Conservation (phyloP, 768 basidiomycete genomes). For the Russula sp. region DNA sequence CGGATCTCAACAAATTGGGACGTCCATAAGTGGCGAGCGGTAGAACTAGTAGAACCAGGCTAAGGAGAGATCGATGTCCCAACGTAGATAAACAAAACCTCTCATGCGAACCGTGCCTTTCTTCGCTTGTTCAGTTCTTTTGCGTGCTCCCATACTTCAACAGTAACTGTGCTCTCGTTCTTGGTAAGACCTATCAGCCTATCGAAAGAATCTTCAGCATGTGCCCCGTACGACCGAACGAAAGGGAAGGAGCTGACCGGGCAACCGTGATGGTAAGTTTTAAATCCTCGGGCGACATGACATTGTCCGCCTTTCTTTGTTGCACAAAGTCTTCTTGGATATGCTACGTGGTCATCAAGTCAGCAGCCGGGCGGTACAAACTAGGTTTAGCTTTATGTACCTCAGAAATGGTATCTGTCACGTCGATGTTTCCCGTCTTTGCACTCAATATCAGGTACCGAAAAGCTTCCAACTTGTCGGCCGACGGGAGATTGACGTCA, state of each 20-base stretch:
- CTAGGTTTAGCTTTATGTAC: conserved; percentile 32
- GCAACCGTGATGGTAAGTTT: conserved; percentile 63
- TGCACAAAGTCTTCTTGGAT: conserved; percentile 72
- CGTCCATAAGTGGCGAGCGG: conserved; percentile 25
- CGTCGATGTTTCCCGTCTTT: conserved; percentile 47
- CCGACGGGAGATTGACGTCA: conserved; percentile 40
- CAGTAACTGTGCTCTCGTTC: conserved; percentile 49
- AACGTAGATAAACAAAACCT: background rate
- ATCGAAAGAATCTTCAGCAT: conserved; percentile 16
- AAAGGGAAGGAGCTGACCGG: conserved; percentile 42
- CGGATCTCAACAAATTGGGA: conserved; percentile 44
- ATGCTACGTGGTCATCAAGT: conserved; percentile 37
- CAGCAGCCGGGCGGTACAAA: background rate
- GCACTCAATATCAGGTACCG: conserved; percentile 57
- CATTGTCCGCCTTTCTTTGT: conserved; percentile 35
- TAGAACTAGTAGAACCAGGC: background rate
- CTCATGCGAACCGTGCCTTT: conserved; percentile 28
- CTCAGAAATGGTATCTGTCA: conserved; percentile 53
- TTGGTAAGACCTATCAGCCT: conserved; percentile 61
- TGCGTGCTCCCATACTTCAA: conserved; percentile 56
- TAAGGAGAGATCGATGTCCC: background rate
- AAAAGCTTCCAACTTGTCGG: conserved; percentile 47
- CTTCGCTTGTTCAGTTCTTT: conserved; percentile 54
- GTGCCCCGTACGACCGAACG: background rate
- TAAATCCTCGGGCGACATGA: conserved; percentile 52